Percentiles rank a stretch among this genome's conserved stretches.
Conservation (phyloP, 1,284 basidiomycete species). For the Cutaneotrichosporon mucoides region DNA sequence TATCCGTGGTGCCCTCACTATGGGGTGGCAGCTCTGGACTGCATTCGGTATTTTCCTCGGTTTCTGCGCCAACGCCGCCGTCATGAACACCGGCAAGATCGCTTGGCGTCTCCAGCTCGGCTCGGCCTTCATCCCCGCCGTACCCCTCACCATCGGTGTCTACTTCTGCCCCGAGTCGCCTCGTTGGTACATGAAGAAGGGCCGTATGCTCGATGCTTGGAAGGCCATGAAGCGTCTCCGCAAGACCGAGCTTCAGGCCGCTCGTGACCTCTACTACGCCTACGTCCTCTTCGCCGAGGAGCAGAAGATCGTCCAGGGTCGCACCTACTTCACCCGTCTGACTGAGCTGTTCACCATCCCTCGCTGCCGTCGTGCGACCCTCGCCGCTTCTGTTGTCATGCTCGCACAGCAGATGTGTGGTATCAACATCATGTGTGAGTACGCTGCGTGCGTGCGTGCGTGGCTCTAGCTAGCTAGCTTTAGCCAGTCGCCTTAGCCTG, state of each 20-base stretch:
- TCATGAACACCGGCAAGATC: slow-evolving; percentile 24
- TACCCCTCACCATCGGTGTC: slow-evolving; percentile 20
- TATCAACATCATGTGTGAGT: slow-evolving; percentile 10
- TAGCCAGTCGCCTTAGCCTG: no score
- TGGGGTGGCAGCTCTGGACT: slow-evolving; percentile 42
- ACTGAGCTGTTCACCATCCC: slow-evolving; percentile 65
- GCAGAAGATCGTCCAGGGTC: slow-evolving; percentile 54
- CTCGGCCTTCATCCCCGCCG: slow-evolving; percentile 48
- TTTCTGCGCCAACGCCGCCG: slow-evolving; percentile 9
- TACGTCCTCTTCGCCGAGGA: slow-evolving; percentile 65
- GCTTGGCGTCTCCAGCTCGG: slow-evolving; percentile 54
- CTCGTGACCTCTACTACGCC: slow-evolving; percentile 61
- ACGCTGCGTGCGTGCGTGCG: no score
- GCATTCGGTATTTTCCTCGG: slow-evolving; percentile 31
- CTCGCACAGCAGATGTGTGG: slow-evolving; percentile 51
- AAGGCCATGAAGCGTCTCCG: slow-evolving; percentile 63
- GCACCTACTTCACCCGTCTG: slow-evolving; percentile 47
- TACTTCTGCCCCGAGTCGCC: slow-evolving; percentile 30
- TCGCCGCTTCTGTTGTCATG: slow-evolving; percentile 69
- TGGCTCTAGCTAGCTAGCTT: no score
- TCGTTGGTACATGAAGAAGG: slow-evolving; percentile 33
- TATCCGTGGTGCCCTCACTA: slow-evolving; percentile 54
- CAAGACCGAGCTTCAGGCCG: slow-evolving; percentile 64
- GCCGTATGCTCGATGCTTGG: slow-evolving; percentile 60
- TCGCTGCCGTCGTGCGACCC: slow-evolving; percentile 67